Evolutionary conservation across 805 yeast genomes (phyloP).

Genomic region (Zygoascus biomembranicola): DNA sequence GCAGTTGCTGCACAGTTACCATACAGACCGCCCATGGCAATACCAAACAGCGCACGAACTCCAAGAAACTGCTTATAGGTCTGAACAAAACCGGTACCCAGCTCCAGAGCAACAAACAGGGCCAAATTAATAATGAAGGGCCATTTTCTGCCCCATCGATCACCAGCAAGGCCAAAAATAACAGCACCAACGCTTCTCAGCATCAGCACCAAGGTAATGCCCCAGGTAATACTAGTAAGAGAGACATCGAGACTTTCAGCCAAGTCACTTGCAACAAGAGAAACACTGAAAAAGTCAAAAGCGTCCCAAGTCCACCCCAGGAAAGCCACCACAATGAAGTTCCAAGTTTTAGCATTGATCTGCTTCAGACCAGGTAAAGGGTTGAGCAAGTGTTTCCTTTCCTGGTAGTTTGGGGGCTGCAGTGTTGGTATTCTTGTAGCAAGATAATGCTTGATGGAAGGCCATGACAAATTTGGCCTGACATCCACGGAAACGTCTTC

Average conservation of each 20-base stretch:
- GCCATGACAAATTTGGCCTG: slow-evolving; percentile 18
- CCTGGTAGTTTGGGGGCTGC: slow-evolving; percentile 20
- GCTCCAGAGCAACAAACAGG: slow-evolving; percentile 47
- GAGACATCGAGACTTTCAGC: slow-evolving; percentile 40
- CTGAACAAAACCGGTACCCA: slow-evolving; percentile 58
- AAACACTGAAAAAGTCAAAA: slow-evolving; percentile 59
- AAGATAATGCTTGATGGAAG: slow-evolving; percentile 23
- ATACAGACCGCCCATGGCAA: slow-evolving; percentile 65
- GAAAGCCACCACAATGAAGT: slow-evolving; percentile 50
- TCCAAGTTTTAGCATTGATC: slow-evolving; percentile 51
- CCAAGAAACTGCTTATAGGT: slow-evolving; percentile 52
- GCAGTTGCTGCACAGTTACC: slow-evolving; percentile 62
- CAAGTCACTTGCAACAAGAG: slow-evolving; percentile 44
- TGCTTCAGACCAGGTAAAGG: slow-evolving; percentile 51
- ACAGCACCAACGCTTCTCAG: slow-evolving; percentile 65
- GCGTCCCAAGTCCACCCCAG: slow-evolving; percentile 68
- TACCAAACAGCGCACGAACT: slow-evolving; percentile 57
- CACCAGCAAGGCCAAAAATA: slow-evolving; percentile 54
- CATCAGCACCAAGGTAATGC: slow-evolving; percentile 64
- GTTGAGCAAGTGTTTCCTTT: slow-evolving; percentile 33
- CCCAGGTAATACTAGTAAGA: slow-evolving; percentile 56
- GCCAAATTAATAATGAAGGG: slow-evolving; percentile 48
- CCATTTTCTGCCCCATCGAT: slow-evolving; percentile 59
- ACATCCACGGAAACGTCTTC: slow-evolving; percentile 4
- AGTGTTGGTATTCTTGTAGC: slow-evolving; percentile 26